Evolutionary conservation across 1,284 basidiomycete genomes (phyloP).

Genomic region (Flammula alnicola): DNA sequence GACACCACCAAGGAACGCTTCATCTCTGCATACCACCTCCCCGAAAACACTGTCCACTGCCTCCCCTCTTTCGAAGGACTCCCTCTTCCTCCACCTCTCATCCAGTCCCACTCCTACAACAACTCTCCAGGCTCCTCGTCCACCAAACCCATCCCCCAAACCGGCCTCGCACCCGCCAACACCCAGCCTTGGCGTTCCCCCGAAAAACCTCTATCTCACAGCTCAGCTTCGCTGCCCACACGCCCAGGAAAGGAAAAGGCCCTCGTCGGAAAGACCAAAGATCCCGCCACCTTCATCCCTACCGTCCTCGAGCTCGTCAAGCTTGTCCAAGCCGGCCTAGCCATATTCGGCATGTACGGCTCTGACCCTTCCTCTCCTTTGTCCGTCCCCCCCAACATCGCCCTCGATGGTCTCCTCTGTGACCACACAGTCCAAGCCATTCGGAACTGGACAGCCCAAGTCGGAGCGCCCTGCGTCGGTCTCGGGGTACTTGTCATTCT

Average conservation of each 20-base stretch:
- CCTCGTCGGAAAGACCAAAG: conserved; percentile 30
- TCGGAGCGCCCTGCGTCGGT: conserved; percentile 63
- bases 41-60: conserved; percentile 33
- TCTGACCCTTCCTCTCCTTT: conserved; percentile 9
- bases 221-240: conserved; percentile 12
- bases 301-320: conserved; percentile 77
- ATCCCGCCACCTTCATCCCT: conserved; percentile 50
- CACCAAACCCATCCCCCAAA: too few species aligned
- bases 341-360: conserved; percentile 67
- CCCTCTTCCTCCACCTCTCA: conserved; percentile 25
- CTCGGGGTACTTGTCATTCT: conserved; percentile 57
- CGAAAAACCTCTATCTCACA: conserved; percentile 8
- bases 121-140: too few species aligned
- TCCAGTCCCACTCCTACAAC: conserved; percentile 22
- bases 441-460: conserved; percentile 63
- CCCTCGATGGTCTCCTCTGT: conserved; percentile 70
- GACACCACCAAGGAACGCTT: conserved; percentile 81
- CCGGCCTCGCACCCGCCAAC: too few species aligned
- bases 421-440: conserved; percentile 75
- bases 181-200: too few species aligned
- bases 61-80: conserved; percentile 32
- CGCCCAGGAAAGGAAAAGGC: conserved; percentile 9
- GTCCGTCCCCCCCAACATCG: conserved; percentile 10
- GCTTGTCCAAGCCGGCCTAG: conserved; percentile 68
- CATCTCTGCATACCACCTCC: conserved; percentile 67